Conservation (phyloP, 2,329 filamentous ascomycete species). For the Aspergillus fumigatus region DNA sequence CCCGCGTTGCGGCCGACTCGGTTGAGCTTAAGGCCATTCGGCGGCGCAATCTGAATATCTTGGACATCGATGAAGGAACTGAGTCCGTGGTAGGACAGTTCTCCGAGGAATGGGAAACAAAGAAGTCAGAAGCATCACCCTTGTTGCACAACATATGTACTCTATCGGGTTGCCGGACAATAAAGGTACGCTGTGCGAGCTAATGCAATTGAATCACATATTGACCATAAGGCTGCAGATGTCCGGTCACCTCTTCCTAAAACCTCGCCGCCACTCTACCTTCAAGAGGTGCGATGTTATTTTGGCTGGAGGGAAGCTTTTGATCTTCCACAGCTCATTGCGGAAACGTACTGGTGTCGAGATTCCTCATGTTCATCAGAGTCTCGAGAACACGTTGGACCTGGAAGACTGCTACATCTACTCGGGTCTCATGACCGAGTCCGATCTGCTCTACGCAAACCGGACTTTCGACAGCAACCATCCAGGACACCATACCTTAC, state of each 20-base stretch:
- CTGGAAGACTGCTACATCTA: conserved; percentile 63
- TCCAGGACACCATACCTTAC: conserved; percentile 56
- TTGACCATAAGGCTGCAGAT: conserved; percentile 35
- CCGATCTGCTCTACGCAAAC: conserved; percentile 60
- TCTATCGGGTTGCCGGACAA: conserved; percentile 58
- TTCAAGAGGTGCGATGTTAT: conserved; percentile 60
- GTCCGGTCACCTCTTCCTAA: conserved; percentile 59
- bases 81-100: conserved; percentile 64
- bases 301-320: conserved; percentile 55
- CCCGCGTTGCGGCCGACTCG: conserved; percentile 53
- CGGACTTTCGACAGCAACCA: conserved; percentile 60
- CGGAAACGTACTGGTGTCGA: conserved; percentile 52
- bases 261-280: conserved; percentile 57
- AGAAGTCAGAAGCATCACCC: conserved; percentile 58
- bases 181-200: conserved; percentile 38
- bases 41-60: conserved; percentile 52
- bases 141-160: conserved; percentile 65
- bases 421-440: conserved; percentile 58
- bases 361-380: conserved; percentile 58
- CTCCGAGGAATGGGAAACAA: conserved; percentile 65
- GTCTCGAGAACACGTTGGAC: conserved; percentile 55
- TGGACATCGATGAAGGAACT: conserved; percentile 62
- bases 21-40: conserved; percentile 54
- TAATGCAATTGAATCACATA: not conserved
- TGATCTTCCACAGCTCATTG: conserved; percentile 59